Base-by-base conservation (phyloP, 2,329 filamentous ascomycete genomes). In the Trichoderma koningii region DNA sequence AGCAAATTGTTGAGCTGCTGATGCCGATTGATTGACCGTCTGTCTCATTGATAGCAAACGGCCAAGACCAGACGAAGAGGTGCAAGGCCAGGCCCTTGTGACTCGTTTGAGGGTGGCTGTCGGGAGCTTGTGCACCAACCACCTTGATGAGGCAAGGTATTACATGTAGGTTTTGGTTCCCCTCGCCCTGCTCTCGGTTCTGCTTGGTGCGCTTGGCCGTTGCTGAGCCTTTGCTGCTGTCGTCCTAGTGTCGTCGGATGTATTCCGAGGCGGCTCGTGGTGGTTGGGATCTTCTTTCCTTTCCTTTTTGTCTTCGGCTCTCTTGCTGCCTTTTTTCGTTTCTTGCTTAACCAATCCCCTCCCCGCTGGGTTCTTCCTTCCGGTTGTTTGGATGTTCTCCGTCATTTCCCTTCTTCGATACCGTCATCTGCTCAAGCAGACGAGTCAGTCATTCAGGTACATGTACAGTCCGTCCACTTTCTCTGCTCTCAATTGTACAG, bases 71-170 rank as follows among this genome's bases (percentile, higher is more conserved):
- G 23, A 55, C 52, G n/a, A 45, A 45, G n/a, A 45, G 34, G 30
- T 55, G 30, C 50, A 53, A 34, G 28, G 53, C 21, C 30, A 7
- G 41, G 10, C 34, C 34, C 34, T 3, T 9, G 34, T 38, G 34
- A 38, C 34, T 38, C 10, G 2, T 38, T 38, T 3, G 34, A 10
- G 34, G 59, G 59, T 52, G 26, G 55, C 41, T 62, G 48, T 53
- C 59, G 48, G 59, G 59, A 62, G 59, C 59, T 62, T 45, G 59
- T 62, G 48, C 48, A 44, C 23, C 47, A 12, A 47, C 47, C 34
- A 38, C 57, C 47, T 55, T 10, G 3, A 23, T 28, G 21, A 23
- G 21, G 21, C 21, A 23, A 28, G 28, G 28, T 5, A 7, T 28
- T 6, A 28, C 3, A 28, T 41, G 19, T 19, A 41, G 19, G 17